Base-by-base conservation (phyloP, 306 rosid genomes). In the Betula pendula region DNA sequence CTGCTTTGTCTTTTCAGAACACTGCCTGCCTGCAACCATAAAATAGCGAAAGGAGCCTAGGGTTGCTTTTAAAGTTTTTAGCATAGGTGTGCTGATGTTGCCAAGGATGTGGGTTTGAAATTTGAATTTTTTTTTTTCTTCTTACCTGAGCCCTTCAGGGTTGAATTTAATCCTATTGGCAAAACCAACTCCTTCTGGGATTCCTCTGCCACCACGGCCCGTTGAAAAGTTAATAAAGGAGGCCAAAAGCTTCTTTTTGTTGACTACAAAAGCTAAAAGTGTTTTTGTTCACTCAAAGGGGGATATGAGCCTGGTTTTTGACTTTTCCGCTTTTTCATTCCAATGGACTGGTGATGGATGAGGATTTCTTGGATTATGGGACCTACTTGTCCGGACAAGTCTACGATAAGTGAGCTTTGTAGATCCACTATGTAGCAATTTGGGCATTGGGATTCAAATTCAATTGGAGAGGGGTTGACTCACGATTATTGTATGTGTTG, bases 31-130 rank as follows among this genome's bases (percentile, higher is more conserved):
- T n/a, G n/a, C n/a, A 44, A 44, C 48, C 48, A 44, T 44, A 44
- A 44, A 44, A 44, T 44, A 44, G 48, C 31, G 60, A 72, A 66
- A 35, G 40, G 40, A 35, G 40, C 5, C 40, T 6, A 3, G 5
- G 40, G 5, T 35, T 35, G 4, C 40, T 35, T 3, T 4, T 35
- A 35, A 35, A 35, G 40, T 35, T 35, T 6, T 51, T 53, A n/a
- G n/a, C n/a, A n/a, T n/a, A n/a, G 79, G 67, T 31, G 72, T 29
- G 81, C 35, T 42, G 77, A 69, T 75, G 17, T 47, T 79, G 27
- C 42, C 59, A 50, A 74, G 17, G 58, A 63, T 74, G 40, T 38
- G n/a, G n/a, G 50, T 71, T 24, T 50, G n/a, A 31, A 51, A 75
- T 45, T 77, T 47, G 80, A 38, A 38, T 38, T 38, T 38, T 38